A percentile compares a stretch with the other conserved stretches of the same genome.
Evolutionary conservation across 1,284 basidiomycete species (phyloP).

Genomic region (Schizophyllum amplum): DNA sequence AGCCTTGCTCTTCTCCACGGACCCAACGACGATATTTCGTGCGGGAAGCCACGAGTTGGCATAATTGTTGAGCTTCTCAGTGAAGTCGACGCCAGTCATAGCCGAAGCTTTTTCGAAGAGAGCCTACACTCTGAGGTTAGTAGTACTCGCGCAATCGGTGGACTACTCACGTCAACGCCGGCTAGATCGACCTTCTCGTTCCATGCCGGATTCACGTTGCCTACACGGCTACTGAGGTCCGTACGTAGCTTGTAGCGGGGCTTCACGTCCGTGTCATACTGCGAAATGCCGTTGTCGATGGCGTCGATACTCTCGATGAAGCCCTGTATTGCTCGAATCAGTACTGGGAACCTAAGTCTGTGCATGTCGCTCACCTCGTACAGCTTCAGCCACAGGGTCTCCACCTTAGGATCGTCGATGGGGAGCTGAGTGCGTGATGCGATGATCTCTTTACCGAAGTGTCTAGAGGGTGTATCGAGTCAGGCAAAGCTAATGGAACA

Average conservation of each 20-base stretch:
- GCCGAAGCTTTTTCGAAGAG: slow-evolving; percentile 76
- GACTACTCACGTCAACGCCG: slow-evolving; percentile 60
- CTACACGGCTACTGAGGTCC: slow-evolving; percentile 78
- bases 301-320: slow-evolving; percentile 95
- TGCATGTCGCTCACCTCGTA: slow-evolving; percentile 58
- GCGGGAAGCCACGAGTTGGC: slow-evolving; percentile 91
- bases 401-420: slow-evolving; percentile 53
- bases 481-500: background rate
- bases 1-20: slow-evolving; percentile 51
- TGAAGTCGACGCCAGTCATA: slow-evolving; percentile 85
- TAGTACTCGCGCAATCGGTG: slow-evolving; percentile 1
- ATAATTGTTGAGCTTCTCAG: slow-evolving; percentile 76
- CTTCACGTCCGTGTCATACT: slow-evolving; percentile 55
- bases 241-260: slow-evolving; percentile 72
- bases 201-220: slow-evolving; percentile 85
- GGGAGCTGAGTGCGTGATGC: slow-evolving; percentile 50
- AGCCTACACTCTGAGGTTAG: slow-evolving; percentile 31
- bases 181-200: slow-evolving; percentile 63
- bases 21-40: slow-evolving; percentile 69
- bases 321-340: slow-evolving; percentile 38
- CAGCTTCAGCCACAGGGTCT: slow-evolving; percentile 80
- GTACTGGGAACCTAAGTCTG: background rate
- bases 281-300: slow-evolving; percentile 91
- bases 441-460: slow-evolving; percentile 90
- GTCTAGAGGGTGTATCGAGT: slow-evolving; percentile 39